Conservation (phyloP, 768 basidiomycete genomes). For the Suillus clintonianus region DNA sequence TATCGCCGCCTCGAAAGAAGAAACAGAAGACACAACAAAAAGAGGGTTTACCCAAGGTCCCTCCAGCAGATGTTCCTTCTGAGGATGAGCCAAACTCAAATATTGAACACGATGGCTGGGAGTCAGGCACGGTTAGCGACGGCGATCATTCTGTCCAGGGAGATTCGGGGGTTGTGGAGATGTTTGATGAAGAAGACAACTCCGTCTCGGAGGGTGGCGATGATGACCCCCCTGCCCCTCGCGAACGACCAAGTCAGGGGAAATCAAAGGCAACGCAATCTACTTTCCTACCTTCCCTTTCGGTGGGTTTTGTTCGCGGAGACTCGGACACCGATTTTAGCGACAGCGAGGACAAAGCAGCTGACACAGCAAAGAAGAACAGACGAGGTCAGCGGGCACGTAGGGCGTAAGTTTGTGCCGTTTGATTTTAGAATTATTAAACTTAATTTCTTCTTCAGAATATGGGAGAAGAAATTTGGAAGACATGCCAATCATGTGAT, state of each 20-base stretch:
- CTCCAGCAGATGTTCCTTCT: slow-evolving; percentile 12
- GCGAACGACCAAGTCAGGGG: slow-evolving; percentile 11
- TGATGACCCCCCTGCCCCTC: slow-evolving; percentile 15
- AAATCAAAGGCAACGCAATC: slow-evolving; percentile 34
- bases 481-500: slow-evolving; percentile 89
- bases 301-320: slow-evolving; percentile 82
- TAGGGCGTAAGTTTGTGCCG: slow-evolving; percentile 69
- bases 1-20: slow-evolving; percentile 8
- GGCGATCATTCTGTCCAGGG: slow-evolving; percentile 24
- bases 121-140: slow-evolving; percentile 44
- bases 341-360: slow-evolving; percentile 58
- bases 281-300: slow-evolving; percentile 86
- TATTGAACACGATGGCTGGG: slow-evolving; percentile 36
- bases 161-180: slow-evolving; percentile 38
- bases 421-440: slow-evolving; percentile 1
- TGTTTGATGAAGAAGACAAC: slow-evolving; percentile 32
- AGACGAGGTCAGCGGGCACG: slow-evolving; percentile 92
- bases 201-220: slow-evolving; percentile 35
- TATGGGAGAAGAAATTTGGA: slow-evolving; percentile 98
- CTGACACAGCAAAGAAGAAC: slow-evolving; percentile 72
- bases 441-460: slow-evolving; percentile 48
- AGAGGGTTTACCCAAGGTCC: not conserved
- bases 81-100: slow-evolving; percentile 18
- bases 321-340: slow-evolving; percentile 79
- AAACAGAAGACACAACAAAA: slow-evolving; percentile 8